Conservation (phyloP, 2,329 filamentous ascomycete genomes). For the Penicillium fuscoglaucum region DNA sequence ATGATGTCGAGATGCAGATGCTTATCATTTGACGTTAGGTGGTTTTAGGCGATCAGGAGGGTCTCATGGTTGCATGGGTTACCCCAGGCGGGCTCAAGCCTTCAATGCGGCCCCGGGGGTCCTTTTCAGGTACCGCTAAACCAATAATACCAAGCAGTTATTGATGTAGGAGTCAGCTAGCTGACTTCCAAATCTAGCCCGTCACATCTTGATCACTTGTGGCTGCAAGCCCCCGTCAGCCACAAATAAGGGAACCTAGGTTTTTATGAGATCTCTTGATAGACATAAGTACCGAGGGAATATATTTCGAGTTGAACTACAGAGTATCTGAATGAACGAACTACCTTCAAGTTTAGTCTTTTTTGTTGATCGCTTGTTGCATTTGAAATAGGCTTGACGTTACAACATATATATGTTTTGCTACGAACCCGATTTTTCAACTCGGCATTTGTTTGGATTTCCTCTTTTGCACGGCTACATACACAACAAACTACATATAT, state of each 20-base stretch:
- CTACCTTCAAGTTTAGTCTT: not conserved
- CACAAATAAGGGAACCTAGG: not conserved
- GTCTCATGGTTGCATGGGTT: not conserved
- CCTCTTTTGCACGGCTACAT: not conserved
- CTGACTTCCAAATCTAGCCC: not conserved
- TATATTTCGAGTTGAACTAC: not conserved
- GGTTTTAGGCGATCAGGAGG: not conserved
- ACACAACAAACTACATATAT: not conserved
- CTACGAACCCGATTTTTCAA: not conserved
- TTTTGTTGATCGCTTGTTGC: not conserved
- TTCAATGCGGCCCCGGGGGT: not conserved
- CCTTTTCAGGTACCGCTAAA: constrained; percentile 4
- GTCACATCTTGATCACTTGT: not conserved
- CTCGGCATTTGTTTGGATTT: not conserved
- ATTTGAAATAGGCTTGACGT: not conserved
- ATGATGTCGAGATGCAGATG: not conserved
- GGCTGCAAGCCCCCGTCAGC: constrained; percentile 5
- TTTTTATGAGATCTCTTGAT: not conserved
- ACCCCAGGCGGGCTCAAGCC: constrained; percentile 7
- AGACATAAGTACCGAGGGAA: not conserved
- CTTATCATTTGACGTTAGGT: not conserved
- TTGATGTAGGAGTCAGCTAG: not conserved
- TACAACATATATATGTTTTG: not conserved
- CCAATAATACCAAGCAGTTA: constrained; percentile 5
- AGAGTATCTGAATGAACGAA: not conserved